phyloP scores from a whole-genome alignment of 306 rosid genomes.

The Biancaea sappan region DNA sequence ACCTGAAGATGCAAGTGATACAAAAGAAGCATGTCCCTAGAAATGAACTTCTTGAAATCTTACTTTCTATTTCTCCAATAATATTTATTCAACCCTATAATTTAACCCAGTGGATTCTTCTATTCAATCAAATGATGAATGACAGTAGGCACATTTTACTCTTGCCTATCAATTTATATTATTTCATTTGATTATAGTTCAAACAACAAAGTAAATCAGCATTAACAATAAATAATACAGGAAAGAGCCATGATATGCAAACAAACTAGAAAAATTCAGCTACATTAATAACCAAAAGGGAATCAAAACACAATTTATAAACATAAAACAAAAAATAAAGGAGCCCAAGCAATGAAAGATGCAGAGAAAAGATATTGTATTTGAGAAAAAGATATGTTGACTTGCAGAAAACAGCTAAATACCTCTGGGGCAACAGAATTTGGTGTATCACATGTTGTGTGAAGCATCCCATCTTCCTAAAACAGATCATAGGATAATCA shows the following conservation, averaged over 20 bases:
- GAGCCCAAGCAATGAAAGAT: no score
- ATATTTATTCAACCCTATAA: not conserved
- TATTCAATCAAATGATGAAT: slow-evolving; percentile 24
- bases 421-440: no score
- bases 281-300: not conserved
- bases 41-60: not conserved
- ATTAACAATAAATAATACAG: no score
- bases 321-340: no score
- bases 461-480: no score
- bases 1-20: not conserved
- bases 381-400: no score
- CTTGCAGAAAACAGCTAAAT: no score
- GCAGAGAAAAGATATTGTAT: no score
- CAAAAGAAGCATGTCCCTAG: not conserved
- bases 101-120: slow-evolving; percentile 11
- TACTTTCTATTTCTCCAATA: slow-evolving; percentile 10
- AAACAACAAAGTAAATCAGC: not conserved
- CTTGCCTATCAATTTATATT: no score
- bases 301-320: not conserved
- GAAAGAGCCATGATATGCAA: not conserved
- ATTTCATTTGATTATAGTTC: not conserved
- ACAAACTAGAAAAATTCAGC: not conserved
- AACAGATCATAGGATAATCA: no score
- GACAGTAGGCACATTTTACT: not conserved
- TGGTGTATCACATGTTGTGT: no score